Evolutionary conservation across 306 rosid genomes (phyloP).

Genomic region (Vigna hirtella): DNA sequence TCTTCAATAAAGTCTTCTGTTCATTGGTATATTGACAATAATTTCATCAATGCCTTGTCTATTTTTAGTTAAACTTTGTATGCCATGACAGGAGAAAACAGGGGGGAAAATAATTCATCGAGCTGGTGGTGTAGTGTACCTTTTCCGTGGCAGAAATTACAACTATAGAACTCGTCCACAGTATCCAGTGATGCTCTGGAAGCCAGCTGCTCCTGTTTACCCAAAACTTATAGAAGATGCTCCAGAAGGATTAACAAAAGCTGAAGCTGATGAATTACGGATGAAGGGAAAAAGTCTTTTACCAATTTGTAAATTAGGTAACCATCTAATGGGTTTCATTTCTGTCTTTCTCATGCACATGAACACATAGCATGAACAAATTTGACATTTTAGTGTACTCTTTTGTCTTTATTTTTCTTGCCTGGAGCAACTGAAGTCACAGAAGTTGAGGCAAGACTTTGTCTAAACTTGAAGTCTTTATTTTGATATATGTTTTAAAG

Average conservation of each 20-base stretch:
- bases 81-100: slow-evolving; percentile 73
- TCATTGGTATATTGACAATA: slow-evolving; percentile 8
- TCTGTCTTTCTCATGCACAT: slow-evolving; percentile 16
- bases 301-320: slow-evolving; percentile 95
- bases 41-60: slow-evolving; percentile 13
- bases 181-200: slow-evolving; percentile 98
- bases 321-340: slow-evolving; percentile 37
- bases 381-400: slow-evolving; percentile 9
- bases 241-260: slow-evolving; percentile 86
- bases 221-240: slow-evolving; percentile 97
- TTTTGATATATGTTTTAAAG: slow-evolving; percentile 20
- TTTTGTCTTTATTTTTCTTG: slow-evolving; percentile 28
- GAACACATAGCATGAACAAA: slow-evolving; percentile 3
- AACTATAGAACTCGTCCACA: slow-evolving; percentile 81
- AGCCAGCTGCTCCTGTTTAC: slow-evolving; percentile 93
- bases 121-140: slow-evolving; percentile 85
- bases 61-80: slow-evolving; percentile 22
- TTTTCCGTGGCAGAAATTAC: slow-evolving; percentile 93
- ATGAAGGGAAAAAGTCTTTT: slow-evolving; percentile 75
- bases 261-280: slow-evolving; percentile 72
- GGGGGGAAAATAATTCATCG: slow-evolving; percentile 90
- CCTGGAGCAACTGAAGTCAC: slow-evolving; percentile 36
- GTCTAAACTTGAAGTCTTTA: slow-evolving; percentile 16
- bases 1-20: background rate
- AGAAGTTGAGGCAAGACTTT: slow-evolving; percentile 43